Evolutionary conservation across 306 rosid species (phyloP), one percentile per base, ranked within the genome.

Genomic region (Urtica urens): DNA sequence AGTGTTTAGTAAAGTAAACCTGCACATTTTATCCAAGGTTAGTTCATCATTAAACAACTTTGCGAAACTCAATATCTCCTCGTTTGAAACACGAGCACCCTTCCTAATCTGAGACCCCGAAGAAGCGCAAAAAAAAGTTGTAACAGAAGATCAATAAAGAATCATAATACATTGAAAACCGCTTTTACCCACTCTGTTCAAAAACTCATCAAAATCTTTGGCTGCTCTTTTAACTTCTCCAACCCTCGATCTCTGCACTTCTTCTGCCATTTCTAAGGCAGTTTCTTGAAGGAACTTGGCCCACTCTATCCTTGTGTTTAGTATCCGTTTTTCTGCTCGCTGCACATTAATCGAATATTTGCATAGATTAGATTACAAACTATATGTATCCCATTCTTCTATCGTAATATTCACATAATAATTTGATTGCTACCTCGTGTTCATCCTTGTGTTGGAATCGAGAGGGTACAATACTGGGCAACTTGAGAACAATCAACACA

Each of bases 201-300:
- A 60, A 70, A 90, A 90, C 9, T 58, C 85, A 71, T 85, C 95
- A 35, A 90, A 95, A 73, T 90, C 99, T 69, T 78, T 93, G 0
- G 97, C 97, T 29, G 99, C 85, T 78, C 76, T 70, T 65, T 82
- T 90, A 51, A 67, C 59, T 65, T 90, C 99, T 59, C 99, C 99
- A 65, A 93, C 79, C 23, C 85, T 69, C 14, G 95, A 64, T 74
- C 77, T 85, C 46, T 85, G 87, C 63, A 90, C 79, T 79, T 90
- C 99, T 73, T 85, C 82, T 57, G 95, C 99, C 99, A 90, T 90
- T 75, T 90, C 99, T 78, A 84, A 77, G 59, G 80, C 99, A 0
- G 99, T 90, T 51, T 90, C 99, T 67, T 90, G 99, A 34, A 90
- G 99, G 26, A 90, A 84, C 67, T 78, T 79, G 40, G 99, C 99